Percentiles rank a stretch among this genome's conserved stretches.
Evolutionary conservation across 306 rosid genomes (phyloP).

Genomic region (Castanea crenata): DNA sequence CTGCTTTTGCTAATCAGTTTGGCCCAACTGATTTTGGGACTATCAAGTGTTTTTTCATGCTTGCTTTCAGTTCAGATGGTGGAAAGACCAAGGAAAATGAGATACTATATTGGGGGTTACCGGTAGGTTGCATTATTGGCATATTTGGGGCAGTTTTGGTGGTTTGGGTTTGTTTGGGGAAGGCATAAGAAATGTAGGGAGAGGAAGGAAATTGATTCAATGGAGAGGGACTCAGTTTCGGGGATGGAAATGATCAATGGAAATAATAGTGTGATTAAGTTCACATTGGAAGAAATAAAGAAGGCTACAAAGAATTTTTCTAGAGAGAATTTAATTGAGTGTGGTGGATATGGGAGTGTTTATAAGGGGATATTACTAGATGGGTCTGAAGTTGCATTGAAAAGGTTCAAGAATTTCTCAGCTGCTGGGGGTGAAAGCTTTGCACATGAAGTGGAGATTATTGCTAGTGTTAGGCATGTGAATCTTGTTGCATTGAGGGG

Average conservation of each 20-base stretch:
- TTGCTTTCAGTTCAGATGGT: background rate
- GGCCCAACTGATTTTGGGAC: constrained; percentile 7
- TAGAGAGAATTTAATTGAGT: constrained; percentile 12
- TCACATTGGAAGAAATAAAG: constrained; percentile 17
- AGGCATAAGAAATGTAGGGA: constrained; percentile 10
- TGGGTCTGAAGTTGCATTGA: constrained; percentile 22
- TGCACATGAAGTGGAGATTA: constrained; percentile 21
- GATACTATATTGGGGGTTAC: background rate
- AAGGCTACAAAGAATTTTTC: background rate
- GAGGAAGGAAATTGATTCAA: background rate
- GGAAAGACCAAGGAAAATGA: background rate
- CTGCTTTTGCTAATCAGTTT: background rate
- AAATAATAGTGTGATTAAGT: constrained; percentile 3
- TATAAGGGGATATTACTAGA: constrained; percentile 12
- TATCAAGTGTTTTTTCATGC: constrained; percentile 14
- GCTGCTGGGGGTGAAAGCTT: constrained; percentile 3
- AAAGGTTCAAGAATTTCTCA: constrained; percentile 23
- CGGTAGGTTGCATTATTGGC: background rate
- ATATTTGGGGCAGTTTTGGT: constrained; percentile 8
- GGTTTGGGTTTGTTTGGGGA: constrained; percentile 7
- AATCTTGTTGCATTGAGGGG: constrained; percentile 20
- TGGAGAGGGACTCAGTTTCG: background rate
- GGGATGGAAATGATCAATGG: background rate
- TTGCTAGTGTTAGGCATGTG: constrained; percentile 23
- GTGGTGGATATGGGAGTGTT: constrained; percentile 19